Base-by-base conservation (phyloP, 2,329 filamentous ascomycete species). In the Aspergillus sp. region DNA sequence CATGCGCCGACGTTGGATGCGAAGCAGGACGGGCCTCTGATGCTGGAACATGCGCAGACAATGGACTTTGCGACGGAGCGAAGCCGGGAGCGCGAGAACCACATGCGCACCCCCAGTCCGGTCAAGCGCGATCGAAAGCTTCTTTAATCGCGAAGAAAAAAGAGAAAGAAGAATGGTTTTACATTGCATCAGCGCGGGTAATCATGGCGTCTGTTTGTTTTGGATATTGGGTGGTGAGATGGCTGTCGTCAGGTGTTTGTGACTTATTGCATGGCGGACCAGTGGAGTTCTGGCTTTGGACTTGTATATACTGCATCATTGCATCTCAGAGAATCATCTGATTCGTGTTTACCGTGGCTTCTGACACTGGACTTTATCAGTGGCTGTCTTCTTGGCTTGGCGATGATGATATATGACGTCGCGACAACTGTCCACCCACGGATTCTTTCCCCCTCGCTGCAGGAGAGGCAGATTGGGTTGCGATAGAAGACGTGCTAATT, bases 71-170 rank as follows among this genome's bases (percentile, higher is more conserved):
- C 64, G 45, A 68, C 58, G 2, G 68, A 65, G 36, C 65, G 66
- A 38, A 68, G 57, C 43, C 68, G 65, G 17, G 65, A 66, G 34
- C 62, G 66, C 4, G 64, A 66, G 40, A 57, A 57, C 10, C 66
- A 71, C 41, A 53, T 69, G 45, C 69, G 68, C n/a, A 71, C 68
- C 2, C 71, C 72, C 14, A 73, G 70, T 54, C 71, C 72, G 3
- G 59, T 62, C 2, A 73, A 73, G 54, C 61, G 68, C 13, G 50
- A 51, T 25, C 55, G 61, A 41, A 61, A 56, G 19, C 63, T 68
- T 2, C 45, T 54, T 25, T 56, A 32, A 52, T 34, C 10, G 20
- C 16, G n/a, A 29, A 31, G 19, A 32, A 32, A 7, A 11, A n/a
- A 13, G 7, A 25, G 13, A 17, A 14, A n/a, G 41, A 51, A 20